Evolutionary conservation across 2,329 filamentous ascomycete genomes (phyloP).

Genomic region (Aureobasidium sp.): DNA sequence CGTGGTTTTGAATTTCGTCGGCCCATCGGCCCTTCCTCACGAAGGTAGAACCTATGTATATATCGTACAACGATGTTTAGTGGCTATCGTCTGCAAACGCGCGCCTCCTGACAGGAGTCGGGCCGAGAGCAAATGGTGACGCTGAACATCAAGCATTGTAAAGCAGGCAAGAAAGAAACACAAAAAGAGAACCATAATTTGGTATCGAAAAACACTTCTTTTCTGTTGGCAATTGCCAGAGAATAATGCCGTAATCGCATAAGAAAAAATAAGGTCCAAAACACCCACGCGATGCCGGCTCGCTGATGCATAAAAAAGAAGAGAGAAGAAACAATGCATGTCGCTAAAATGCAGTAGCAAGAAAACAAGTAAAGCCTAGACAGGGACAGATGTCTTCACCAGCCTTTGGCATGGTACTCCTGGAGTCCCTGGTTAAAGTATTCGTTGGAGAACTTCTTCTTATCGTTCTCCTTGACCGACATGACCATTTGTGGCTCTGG

Average conservation of each 20-base stretch:
- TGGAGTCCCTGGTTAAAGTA: conserved; percentile 78
- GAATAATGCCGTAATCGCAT: conserved; percentile 1
- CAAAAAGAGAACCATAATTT: background rate
- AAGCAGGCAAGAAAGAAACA: conserved; percentile 5
- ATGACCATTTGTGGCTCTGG: conserved; percentile 56
- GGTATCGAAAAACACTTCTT: conserved; percentile 16
- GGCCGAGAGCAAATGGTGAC: background rate
- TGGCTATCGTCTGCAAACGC: background rate
- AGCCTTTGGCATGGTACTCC: conserved; percentile 80
- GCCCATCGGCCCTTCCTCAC: conserved; percentile 5
- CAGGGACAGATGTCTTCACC: conserved; percentile 46
- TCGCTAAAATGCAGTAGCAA: conserved; percentile 17
- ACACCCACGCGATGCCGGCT: conserved; percentile 9
- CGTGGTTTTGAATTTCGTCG: conserved; percentile 10
- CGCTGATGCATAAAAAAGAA: conserved; percentile 12
- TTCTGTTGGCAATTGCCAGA: conserved; percentile 8
- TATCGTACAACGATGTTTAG: conserved; percentile 1
- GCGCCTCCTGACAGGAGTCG: background rate
- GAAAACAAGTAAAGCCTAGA: background rate
- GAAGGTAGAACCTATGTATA: conserved; percentile 8
- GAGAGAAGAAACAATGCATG: conserved; percentile 6
- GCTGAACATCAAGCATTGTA: background rate
- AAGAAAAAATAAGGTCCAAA: background rate
- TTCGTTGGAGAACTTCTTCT: conserved; percentile 68
- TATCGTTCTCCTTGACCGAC: conserved; percentile 22